Evolutionary conservation across 2,329 filamentous ascomycete genomes (phyloP), one percentile per base, ranked within the genome.

Genomic region (Colletotrichum lindemuthianum): DNA sequence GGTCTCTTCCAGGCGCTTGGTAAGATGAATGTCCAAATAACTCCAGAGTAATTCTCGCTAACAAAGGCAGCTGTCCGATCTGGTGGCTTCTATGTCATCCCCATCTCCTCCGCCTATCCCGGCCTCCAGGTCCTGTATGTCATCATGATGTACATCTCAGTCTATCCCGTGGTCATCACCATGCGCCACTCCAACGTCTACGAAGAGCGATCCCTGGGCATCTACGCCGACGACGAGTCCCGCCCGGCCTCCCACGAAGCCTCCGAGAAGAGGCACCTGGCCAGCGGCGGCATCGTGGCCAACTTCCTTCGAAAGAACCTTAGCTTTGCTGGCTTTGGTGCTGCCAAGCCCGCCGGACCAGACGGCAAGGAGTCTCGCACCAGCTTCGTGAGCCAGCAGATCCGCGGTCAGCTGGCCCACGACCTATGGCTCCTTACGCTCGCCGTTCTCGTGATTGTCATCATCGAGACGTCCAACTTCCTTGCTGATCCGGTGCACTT

Each of bases 111-210:
- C 1, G 78, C 84, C 2, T 84, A 83, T 43, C 86, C 88, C 6
- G 86, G 85, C 2, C 77, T 89, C 3, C 84, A 88, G 64, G 80
- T 90, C 0, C 74, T 87, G 2, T 89, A 88, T 69, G 78, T 89
- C 11, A 81, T 89, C 59, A 88, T 89, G 79, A 90, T 90, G 86
- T 90, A 90, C 73, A 85, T 90, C 45, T 86, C 86, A 1, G 85
- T 83, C 2, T 89, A 88, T 65, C 88, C 88, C 0, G 82, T 89
- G 24, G 83, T 86, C 33, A 86, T 90, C 63, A 87, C 85, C 1
- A 86, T 90, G 76, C 84, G 89, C 34, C 87, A 89, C 72, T 90
- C 88, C 43, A 92, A 92, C 70, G 86, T 90, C 36, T 92, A 92
- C 71, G 89, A 92, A 72, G 89, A 92, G 70, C 81, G 87, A 7